These are phyloP conservation scores for Firmiana major DNA, from an alignment of 345 rosid genomes.

Conservation along the genomic window DNA sequence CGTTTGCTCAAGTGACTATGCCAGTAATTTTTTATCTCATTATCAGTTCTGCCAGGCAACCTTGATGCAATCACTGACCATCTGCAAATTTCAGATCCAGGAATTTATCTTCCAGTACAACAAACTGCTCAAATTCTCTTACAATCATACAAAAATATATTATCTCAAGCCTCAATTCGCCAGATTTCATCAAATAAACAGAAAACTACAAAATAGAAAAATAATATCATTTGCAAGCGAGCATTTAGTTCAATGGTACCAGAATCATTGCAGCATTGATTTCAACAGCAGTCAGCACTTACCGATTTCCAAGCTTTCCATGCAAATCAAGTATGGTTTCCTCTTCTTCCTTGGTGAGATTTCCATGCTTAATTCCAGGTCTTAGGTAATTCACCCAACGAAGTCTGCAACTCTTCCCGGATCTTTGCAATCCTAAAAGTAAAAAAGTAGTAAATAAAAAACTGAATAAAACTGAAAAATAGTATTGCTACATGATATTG, in stretches of 20 bases:
- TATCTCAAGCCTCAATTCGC: not conserved
- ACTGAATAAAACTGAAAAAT: not conserved
- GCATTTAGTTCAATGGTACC: not conserved
- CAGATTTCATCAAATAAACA: not conserved
- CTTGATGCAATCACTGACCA: constrained; percentile 14
- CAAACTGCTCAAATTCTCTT: not conserved
- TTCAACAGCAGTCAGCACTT: not conserved
- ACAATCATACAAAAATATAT: not conserved
- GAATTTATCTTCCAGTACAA: not conserved
- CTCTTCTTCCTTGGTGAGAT: constrained; percentile 47
- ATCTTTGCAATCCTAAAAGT: constrained; percentile 44
- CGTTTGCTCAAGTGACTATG: constrained; percentile 12
- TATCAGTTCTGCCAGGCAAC: constrained; percentile 13
- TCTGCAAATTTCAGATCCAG: not conserved
- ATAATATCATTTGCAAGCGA: not conserved
- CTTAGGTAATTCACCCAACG: constrained; percentile 63
- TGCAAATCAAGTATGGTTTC: constrained; percentile 41
- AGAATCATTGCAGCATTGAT: not conserved
- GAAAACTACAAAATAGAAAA: not conserved
- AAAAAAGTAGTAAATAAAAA: not conserved
- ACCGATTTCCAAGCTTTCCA: constrained; percentile 48
- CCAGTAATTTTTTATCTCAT: constrained; percentile 13
- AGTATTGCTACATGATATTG: not conserved
- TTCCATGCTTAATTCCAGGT: constrained; percentile 57
- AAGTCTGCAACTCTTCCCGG: constrained; percentile 72